phyloP scores from a whole-genome alignment of 1,139 yeast genomes.

The Magnusiomyces clavatus region DNA sequence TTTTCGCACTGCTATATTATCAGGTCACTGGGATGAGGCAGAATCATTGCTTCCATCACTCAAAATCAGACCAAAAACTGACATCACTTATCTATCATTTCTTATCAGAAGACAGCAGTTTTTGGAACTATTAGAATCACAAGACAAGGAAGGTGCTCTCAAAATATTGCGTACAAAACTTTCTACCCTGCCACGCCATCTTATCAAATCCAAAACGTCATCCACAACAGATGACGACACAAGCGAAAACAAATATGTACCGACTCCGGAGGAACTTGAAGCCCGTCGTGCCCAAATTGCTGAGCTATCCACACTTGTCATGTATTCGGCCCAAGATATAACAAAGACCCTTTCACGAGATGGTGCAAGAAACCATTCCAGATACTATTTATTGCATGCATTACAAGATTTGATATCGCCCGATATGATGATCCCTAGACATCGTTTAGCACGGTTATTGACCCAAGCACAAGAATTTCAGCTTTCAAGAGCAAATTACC shows the following conservation, averaged over 20 bases:
- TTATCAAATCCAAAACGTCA: neutral
- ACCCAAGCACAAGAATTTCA: constrained; percentile 47
- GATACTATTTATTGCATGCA: constrained; percentile 38
- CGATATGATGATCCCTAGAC: constrained; percentile 45
- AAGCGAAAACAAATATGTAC: constrained; percentile 4
- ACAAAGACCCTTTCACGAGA: constrained; percentile 34
- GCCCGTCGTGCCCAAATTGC: constrained; percentile 24
- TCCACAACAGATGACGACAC: constrained; percentile 14
- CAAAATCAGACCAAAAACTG: constrained; percentile 24
- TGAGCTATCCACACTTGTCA: constrained; percentile 31
- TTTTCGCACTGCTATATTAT: constrained; percentile 35
- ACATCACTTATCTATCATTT: constrained; percentile 22
- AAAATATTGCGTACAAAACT: constrained; percentile 37
- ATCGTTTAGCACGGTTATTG: constrained; percentile 43
- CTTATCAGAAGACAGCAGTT: constrained; percentile 30
- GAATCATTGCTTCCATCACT: constrained; percentile 31
- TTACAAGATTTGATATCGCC: constrained; percentile 44
- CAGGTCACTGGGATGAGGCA: constrained; percentile 40
- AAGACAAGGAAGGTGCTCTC: constrained; percentile 36
- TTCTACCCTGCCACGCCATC: constrained; percentile 22
- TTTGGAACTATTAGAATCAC: constrained; percentile 26
- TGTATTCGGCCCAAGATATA: constrained; percentile 31
- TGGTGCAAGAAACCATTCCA: constrained; percentile 34
- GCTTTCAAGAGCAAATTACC: constrained; percentile 37
- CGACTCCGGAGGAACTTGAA: constrained; percentile 11